Conservation (phyloP, 2,329 filamentous ascomycete species). For the Cryphonectria nitschkei region DNA sequence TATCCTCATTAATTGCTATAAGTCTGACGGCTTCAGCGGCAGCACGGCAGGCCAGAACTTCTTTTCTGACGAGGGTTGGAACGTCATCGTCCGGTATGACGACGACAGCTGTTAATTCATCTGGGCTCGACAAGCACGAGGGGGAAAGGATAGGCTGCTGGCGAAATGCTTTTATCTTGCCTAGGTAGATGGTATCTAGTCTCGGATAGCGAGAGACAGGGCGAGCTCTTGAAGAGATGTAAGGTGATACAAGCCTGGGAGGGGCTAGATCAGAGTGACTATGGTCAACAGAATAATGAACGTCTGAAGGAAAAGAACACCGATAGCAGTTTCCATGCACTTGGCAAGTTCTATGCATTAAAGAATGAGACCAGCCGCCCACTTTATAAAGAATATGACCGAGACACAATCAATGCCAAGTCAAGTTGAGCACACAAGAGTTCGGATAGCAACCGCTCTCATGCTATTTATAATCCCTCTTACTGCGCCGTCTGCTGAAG, state of each 20-base stretch:
- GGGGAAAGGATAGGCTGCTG: background rate
- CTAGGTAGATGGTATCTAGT: background rate
- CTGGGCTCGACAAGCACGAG: background rate
- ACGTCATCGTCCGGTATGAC: conserved; percentile 17
- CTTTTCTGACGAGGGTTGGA: conserved; percentile 13
- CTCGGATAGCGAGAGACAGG: background rate
- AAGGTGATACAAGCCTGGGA: background rate
- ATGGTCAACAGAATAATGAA: background rate
- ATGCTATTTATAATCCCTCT: background rate
- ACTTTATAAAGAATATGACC: background rate
- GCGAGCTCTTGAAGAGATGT: background rate
- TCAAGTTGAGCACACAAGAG: background rate
- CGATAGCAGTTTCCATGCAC: background rate
- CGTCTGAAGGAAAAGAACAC: background rate
- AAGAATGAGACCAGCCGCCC: conserved; percentile 3
- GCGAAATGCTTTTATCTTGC: background rate
- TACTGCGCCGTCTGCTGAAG: background rate
- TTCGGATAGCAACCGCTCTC: background rate
- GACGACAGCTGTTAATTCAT: background rate
- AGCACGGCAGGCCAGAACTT: conserved; percentile 18
- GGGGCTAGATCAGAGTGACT: background rate
- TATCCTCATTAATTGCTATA: conserved; percentile 7
- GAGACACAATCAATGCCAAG: background rate
- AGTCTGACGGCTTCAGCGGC: background rate
- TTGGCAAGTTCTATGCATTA: conserved; percentile 5